Conservation (phyloP, 495 filamentous ascomycete species). For the Tuber aestivum region DNA sequence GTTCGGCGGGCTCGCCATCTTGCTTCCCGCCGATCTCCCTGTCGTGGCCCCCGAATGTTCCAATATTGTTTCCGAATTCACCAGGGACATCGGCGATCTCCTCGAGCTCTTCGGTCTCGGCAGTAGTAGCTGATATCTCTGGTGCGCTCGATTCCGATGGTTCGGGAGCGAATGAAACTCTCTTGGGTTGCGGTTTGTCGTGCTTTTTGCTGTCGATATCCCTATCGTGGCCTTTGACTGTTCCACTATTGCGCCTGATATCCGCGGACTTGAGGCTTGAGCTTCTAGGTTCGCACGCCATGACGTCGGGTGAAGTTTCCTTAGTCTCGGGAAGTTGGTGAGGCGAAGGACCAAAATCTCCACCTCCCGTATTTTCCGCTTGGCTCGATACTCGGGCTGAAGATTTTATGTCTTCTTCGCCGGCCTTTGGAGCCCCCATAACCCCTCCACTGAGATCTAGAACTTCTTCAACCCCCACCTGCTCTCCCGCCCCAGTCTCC, state of each 20-base stretch:
- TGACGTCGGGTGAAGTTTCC: not conserved
- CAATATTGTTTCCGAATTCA: constrained; percentile 5
- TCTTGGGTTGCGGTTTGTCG: not conserved
- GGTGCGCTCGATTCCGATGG: not conserved
- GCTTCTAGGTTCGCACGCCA: not conserved
- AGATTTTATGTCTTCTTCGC: not conserved
- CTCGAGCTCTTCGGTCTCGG: constrained; percentile 1
- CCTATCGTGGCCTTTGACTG: not conserved
- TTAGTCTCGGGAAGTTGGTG: not conserved
- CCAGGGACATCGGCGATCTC: not conserved
- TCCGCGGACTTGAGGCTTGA: not conserved
- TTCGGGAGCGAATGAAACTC: not conserved
- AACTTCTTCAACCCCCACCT: not conserved
- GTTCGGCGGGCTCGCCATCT: not conserved
- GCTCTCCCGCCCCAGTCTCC: not conserved
- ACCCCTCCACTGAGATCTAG: not conserved
- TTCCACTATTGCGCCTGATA: not conserved
- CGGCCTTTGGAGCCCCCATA: not conserved
- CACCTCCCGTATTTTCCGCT: not conserved
- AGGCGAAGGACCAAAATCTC: not conserved
- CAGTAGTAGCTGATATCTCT: not conserved
- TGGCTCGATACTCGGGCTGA: not conserved
- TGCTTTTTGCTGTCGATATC: not conserved
- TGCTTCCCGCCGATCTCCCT: constrained; percentile 7
- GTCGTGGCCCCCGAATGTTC: not conserved